phyloP scores from a whole-genome alignment of 495 filamentous ascomycete genomes.

The Staphylotrichum tortipilum region DNA sequence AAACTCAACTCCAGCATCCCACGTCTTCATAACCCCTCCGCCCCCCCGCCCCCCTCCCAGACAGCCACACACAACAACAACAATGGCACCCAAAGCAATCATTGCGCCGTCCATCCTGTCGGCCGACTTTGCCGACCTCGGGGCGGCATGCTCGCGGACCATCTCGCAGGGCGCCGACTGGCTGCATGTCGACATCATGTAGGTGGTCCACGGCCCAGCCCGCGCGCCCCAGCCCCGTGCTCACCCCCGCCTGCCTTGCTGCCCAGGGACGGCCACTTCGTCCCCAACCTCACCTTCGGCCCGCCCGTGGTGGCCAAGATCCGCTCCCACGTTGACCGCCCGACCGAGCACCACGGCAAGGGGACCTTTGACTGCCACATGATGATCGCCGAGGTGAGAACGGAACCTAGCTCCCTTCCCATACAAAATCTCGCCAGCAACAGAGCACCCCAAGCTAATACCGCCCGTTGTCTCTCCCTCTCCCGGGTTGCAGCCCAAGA shows the following conservation, averaged over 20 bases:
- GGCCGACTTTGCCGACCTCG: conserved; percentile 85
- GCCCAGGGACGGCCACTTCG: conserved; percentile 79
- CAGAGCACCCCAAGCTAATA: too few relatives aligned
- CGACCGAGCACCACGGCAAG: conserved; percentile 47
- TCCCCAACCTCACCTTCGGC: conserved; percentile 96
- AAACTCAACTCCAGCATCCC: too few relatives aligned
- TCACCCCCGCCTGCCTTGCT: background rate
- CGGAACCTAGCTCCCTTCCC: conserved; percentile 14
- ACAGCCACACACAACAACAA: background rate
- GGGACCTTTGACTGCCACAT: conserved; percentile 99
- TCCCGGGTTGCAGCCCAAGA: conserved; percentile 81
- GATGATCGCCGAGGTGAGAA: conserved; percentile 99
- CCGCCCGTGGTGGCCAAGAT: conserved; percentile 90
- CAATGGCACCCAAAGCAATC: conserved; percentile 81
- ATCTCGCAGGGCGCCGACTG: conserved; percentile 82
- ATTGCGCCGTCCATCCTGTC: conserved; percentile 96
- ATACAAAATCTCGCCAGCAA: too few relatives aligned
- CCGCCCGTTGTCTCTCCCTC: too few relatives aligned
- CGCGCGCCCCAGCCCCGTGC: background rate
- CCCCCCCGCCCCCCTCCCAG: conserved; percentile 7
- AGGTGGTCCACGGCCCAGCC: too few relatives aligned
- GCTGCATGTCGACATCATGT: conserved; percentile 87
- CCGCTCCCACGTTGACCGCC: conserved; percentile 63
- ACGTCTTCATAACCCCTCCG: conserved; percentile 3
- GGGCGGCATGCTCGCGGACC: conserved; percentile 71